Base-by-base conservation (phyloP, 2,329 filamentous ascomycete genomes). In the Colletotrichum caudatum region DNA sequence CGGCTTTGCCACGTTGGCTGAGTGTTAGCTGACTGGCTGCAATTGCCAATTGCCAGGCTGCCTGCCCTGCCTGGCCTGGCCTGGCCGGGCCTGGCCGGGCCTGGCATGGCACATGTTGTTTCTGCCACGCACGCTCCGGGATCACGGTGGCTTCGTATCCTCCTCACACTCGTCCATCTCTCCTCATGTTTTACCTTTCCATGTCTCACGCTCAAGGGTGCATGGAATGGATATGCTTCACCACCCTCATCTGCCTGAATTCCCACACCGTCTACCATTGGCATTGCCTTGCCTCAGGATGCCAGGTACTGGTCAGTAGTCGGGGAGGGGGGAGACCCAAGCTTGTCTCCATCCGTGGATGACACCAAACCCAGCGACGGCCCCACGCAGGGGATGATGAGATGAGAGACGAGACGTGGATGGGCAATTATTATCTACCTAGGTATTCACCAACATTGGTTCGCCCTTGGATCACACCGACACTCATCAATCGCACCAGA, bases 311-410 rank as follows among this genome's bases (percentile, higher is more conserved):
- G 20, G n/a, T 23, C 9, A 29, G 29, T 4, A 29, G 29, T 29
- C 29, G 29, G 50, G 26, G 59, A 35, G 20, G n/a, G 39, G 39
- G 9, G 39, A 16, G 39, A 11, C 11, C 14, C 18, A 68, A 68
- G 44, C 41, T 63, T 63, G 65, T 60, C 53, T 48, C 53, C 58
- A 53, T 71, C 44, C 50, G 58, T 51, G 57, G n/a, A 62, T 58
- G 69, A 60, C 39, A 54, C 69, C 53, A 69, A 39, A 65, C 53
- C 69, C 65, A 64, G 57, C 53, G 53, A 33, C 59, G 59, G 69
- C 69, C 69, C 53, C 69, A 69, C 64, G 53, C 69, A 53, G 65
- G 69, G 64, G 65, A 69, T 71, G 65, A 69, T 71, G 69, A 54
- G 65, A 69, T 54, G 69, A 71, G 65, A 69, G 59, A 71, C 51